These are phyloP conservation scores for Mariannaea sp. DNA, from an alignment of 2,329 filamentous ascomycete genomes.

Conservation along the genomic window DNA sequence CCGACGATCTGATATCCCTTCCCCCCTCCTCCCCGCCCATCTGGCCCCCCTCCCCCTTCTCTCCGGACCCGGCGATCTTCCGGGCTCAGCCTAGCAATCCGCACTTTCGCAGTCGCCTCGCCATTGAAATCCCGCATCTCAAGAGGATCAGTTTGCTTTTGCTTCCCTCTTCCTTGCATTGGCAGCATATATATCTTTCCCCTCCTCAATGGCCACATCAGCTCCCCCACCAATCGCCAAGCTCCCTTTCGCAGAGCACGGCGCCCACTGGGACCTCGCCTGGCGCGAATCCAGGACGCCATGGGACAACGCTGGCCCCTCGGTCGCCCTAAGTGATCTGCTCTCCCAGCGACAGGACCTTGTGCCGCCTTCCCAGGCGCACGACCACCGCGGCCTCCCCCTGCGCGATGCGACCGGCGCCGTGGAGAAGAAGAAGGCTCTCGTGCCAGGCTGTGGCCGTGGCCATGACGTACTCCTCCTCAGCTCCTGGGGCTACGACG, in stretches of 20 bases:
- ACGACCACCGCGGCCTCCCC: constrained; percentile 39
- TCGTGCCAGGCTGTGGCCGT: constrained; percentile 81
- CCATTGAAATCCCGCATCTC: neutral
- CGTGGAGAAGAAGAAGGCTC: constrained; percentile 49
- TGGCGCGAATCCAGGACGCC: constrained; percentile 54
- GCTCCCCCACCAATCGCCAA: constrained; percentile 41
- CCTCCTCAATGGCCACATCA: constrained; percentile 30
- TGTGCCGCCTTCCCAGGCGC: constrained; percentile 45
- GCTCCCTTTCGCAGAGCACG: constrained; percentile 43
- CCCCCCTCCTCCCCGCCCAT: neutral
- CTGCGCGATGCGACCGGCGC: constrained; percentile 32
- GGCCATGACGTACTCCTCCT: constrained; percentile 83
- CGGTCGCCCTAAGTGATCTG: constrained; percentile 58
- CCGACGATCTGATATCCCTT: constrained; percentile 10
- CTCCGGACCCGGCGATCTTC: constrained; percentile 5
- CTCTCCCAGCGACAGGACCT: constrained; percentile 52
- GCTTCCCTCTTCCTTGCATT: neutral
- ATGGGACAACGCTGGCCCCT: constrained; percentile 62
- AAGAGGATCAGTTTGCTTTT: too few relatives aligned
- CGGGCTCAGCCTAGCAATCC: neutral
- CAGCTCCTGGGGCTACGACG: constrained; percentile 75
- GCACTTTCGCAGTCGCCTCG: neutral
- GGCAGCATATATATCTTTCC: neutral
- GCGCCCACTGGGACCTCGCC: constrained; percentile 51
- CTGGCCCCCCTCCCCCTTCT: neutral